Evolutionary conservation across 2,329 filamentous ascomycete species (phyloP), one percentile per base, ranked within the genome.

Genomic region (Madurella mycetomatis): DNA sequence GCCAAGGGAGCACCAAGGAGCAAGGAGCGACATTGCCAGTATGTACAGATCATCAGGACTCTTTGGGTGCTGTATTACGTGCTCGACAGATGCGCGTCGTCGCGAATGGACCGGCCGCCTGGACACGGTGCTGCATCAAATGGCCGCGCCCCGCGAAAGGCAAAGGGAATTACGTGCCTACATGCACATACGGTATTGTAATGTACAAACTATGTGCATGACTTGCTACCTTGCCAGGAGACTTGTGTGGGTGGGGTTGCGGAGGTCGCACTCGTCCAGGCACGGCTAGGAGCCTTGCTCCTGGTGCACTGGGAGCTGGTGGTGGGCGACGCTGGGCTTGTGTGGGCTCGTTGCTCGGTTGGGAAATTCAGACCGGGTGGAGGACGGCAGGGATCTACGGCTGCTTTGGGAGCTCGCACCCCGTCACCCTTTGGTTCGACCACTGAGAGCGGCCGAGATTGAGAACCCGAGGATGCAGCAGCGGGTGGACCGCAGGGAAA

Each of bases 321-420:
- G 62, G 61, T 62, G 61, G 59, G 60, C 55, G 59, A 59, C 59
- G 53, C 43, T 49, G 58, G 53, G 59, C 53, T 60, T 60, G 60
- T 57, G 62, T 61, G 62, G 60, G 61, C 56, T 64, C 53, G 55
- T 60, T 42, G 55, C 59, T 64, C 60, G 63, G 62, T 60, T 63
- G 57, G 58, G 63, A 59, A 59, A 64, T 62, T 64, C 63, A 64
- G 61, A 61, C 61, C 61, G 60, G 62, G 51, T 60, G 61, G 58
- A 61, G 53, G 57, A 62, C 43, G 56, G 53, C 63, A 65, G 56
- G 63, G 64, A 64, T 65, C 59, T 54, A 61, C 60, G 57, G 57
- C 56, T 60, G 49, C 62, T 59, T 43, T 41, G 41, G 48, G 25
- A 51, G 59, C 60, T 58, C 55, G 55, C 62, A 53, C 53, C 42